phyloP scores from a whole-genome alignment of 768 basidiomycete species.

The Suillus lakei region DNA sequence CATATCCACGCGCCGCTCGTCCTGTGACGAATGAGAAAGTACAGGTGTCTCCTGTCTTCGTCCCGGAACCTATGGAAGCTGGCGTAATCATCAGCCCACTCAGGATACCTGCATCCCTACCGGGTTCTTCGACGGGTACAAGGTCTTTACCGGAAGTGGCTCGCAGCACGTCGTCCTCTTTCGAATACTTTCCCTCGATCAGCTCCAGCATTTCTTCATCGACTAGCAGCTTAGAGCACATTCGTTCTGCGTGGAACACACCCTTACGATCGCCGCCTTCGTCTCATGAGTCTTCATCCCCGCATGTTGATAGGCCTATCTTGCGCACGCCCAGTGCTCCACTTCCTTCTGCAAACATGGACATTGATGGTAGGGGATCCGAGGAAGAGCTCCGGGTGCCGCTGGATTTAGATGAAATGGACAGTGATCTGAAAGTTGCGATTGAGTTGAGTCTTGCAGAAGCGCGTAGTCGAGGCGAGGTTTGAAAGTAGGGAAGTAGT shows the following conservation, averaged over 20 bases:
- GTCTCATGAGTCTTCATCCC: slow-evolving; percentile 21
- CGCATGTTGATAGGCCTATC: slow-evolving; percentile 16
- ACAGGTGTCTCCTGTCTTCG: slow-evolving; percentile 55
- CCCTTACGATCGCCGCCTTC: slow-evolving; percentile 35
- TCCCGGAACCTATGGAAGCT: slow-evolving; percentile 61
- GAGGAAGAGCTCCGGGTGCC: neutral
- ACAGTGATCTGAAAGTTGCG: slow-evolving; percentile 67
- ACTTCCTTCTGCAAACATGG: slow-evolving; percentile 20
- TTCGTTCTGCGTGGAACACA: slow-evolving; percentile 44
- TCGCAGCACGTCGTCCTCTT: slow-evolving; percentile 24
- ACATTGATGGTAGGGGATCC: slow-evolving; percentile 5
- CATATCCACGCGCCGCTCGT: slow-evolving; percentile 32
- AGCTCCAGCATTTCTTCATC: slow-evolving; percentile 34
- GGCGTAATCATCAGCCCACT: slow-evolving; percentile 41
- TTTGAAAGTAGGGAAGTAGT: neutral
- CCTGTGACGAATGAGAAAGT: slow-evolving; percentile 53
- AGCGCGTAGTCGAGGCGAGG: slow-evolving; percentile 16
- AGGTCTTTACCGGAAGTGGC: slow-evolving; percentile 11
- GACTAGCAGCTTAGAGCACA: slow-evolving; percentile 17
- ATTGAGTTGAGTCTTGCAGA: slow-evolving; percentile 76
- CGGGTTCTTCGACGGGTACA: slow-evolving; percentile 12
- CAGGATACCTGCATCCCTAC: slow-evolving; percentile 13
- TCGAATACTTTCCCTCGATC: slow-evolving; percentile 39
- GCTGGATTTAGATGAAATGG: slow-evolving; percentile 45
- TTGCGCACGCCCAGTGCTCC: slow-evolving; percentile 19